phyloP scores from a whole-genome alignment of 768 basidiomycete genomes.

The Amanita thiersii region DNA sequence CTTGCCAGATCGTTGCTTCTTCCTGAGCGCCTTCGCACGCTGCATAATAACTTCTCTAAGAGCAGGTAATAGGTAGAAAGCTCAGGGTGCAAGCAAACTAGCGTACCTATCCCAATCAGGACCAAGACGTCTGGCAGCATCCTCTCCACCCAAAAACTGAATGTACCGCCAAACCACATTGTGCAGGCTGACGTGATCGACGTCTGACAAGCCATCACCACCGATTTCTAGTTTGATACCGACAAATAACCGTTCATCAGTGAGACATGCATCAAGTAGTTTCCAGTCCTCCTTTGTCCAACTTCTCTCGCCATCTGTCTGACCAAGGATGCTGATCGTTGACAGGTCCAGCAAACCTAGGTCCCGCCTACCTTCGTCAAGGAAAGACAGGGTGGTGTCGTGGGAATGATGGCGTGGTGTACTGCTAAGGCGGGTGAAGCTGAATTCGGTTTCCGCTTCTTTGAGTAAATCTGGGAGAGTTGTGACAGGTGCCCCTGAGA shows the following conservation, averaged over 20 bases:
- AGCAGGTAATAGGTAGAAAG: constrained; percentile 3
- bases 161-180: constrained; percentile 57
- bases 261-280: constrained; percentile 68
- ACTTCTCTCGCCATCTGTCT: constrained; percentile 15
- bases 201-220: constrained; percentile 37
- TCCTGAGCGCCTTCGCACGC: constrained; percentile 47
- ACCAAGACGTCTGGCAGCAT: constrained; percentile 30
- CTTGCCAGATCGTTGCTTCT: constrained; percentile 49
- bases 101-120: constrained; percentile 53
- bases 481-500: constrained; percentile 44
- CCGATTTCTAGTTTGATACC: constrained; percentile 21
- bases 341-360: not conserved
- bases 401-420: no score
- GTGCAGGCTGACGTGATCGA: constrained; percentile 43
- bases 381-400: no score
- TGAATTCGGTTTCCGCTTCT: constrained; percentile 44
- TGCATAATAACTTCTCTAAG: constrained; percentile 42
- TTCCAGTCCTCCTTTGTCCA: constrained; percentile 84
- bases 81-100: constrained; percentile 1
- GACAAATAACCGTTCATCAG: constrained; percentile 54
- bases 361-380: no score
- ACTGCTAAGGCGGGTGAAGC: no score
- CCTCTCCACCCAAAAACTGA: constrained; percentile 36
- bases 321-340: constrained; percentile 1
- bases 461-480: constrained; percentile 49